A percentile compares a stretch with the other conserved stretches of the same genome.
phyloP scores from a whole-genome alignment of 305 asterid genomes.

The Solanum hybrid region DNA sequence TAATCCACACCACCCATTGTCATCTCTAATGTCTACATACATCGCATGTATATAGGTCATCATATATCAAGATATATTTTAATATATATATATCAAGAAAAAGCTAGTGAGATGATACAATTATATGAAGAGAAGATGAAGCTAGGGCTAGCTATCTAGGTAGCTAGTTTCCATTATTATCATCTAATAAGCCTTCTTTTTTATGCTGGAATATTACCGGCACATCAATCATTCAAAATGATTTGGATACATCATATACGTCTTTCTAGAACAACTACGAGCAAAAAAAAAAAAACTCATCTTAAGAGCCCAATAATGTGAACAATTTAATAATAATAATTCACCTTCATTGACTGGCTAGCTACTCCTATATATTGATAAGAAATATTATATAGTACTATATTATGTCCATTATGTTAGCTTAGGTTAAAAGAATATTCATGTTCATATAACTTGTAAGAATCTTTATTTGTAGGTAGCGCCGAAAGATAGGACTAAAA shows the following conservation, averaged over 20 bases:
- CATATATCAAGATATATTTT: background rate
- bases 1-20: background rate
- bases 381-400: background rate
- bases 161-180: background rate
- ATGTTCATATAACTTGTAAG: background rate
- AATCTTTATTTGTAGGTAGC: background rate
- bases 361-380: background rate
- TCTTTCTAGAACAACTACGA: background rate
- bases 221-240: background rate
- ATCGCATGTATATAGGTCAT: background rate
- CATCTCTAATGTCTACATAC: background rate
- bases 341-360: background rate
- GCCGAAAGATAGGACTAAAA: constrained; percentile 9
- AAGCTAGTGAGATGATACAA: background rate
- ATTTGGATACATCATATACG: background rate
- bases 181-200: background rate
- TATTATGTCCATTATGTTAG: background rate
- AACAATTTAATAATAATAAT: background rate
- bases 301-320: background rate
- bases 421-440: background rate
- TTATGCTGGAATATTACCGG: background rate
- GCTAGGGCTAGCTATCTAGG: background rate
- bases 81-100: background rate
- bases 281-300: background rate
- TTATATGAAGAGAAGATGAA: background rate